phyloP scores from a whole-genome alignment of 31 red algal species.

The Bonnemaisonia californica region DNA sequence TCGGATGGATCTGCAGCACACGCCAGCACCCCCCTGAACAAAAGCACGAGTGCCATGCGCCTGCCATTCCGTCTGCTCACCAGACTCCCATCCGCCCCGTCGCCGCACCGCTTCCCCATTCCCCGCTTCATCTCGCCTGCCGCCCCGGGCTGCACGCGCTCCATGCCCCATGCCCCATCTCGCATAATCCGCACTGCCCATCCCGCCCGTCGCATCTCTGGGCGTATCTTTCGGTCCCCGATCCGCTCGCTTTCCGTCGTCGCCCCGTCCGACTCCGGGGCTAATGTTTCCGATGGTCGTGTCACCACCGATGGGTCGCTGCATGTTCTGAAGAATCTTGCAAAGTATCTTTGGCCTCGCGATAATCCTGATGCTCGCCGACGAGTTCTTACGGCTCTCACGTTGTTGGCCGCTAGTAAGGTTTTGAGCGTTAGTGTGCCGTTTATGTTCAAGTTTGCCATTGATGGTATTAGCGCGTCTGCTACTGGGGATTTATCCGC shows the following conservation, averaged over 20 bases:
- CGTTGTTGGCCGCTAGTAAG: slow-evolving; percentile 71
- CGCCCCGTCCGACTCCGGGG: background rate
- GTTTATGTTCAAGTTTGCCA: slow-evolving; percentile 90
- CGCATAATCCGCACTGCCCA: too few species aligned
- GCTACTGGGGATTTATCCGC: slow-evolving; percentile 24
- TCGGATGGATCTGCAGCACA: too few species aligned
- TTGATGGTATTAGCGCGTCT: slow-evolving; percentile 72
- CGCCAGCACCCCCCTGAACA: too few species aligned
- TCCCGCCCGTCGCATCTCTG: too few species aligned
- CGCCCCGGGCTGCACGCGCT: too few species aligned
- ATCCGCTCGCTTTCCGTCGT: background rate
- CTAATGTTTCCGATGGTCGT: background rate
- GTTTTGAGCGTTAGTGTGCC: slow-evolving; percentile 81
- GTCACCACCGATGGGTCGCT: slow-evolving; percentile 38
- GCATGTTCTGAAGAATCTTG: slow-evolving; percentile 69
- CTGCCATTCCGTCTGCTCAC: too few species aligned
- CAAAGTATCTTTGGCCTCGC: slow-evolving; percentile 86
- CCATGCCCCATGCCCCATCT: too few species aligned
- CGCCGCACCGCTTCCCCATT: too few species aligned
- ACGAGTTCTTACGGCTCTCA: slow-evolving; percentile 72
- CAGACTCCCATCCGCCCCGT: too few species aligned
- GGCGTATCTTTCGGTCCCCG: background rate
- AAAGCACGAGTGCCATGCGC: too few species aligned
- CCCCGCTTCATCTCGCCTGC: too few species aligned
- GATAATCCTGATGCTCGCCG: slow-evolving; percentile 68